Evolutionary conservation across 2,329 filamentous ascomycete species (phyloP), one percentile per base, ranked within the genome.

Genomic region (Plenodomus tracheiphilus): DNA sequence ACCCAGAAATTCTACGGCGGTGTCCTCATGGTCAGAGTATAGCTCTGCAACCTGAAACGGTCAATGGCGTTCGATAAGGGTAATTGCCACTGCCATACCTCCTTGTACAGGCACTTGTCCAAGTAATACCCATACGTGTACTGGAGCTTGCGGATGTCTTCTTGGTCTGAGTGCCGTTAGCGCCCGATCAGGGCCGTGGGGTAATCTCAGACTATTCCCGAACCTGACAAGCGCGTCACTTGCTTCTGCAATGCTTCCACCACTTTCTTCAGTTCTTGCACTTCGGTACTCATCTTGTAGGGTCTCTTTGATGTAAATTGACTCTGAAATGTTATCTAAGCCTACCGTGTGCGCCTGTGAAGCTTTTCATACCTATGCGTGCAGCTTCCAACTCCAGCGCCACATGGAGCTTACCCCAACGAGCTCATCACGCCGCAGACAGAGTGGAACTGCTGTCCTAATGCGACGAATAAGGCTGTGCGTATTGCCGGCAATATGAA

Each of bases 41-140:
- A 83, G 77, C 8, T 68, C 59, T 21, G 61, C 58, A 32, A 70
- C 68, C 65, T 70, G 18, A 1, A 13, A 4, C 8, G 16, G 15
- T 67, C 11, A 62, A 49, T 18, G 36, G 43, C 5, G 16, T 7
- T 13, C 1, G n/a, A 7, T 5, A 5, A 22, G 10, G 7, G 9
- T 8, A 15, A 2, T 10, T 9, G 18, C 15, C 20, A 4, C 0
- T 2, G 16, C 2, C 41, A 47, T 44, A 77, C 79, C 70, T 83
- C 79, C 53, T 81, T 75, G 66, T 82, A 83, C 1, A 83, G 71
- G 51, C 80, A 83, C 55, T 83, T 83, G 69, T 83, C 81, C 20
- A 83, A 72, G 61, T 83, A 83, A 64, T 83, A 83, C 20, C 80
- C 81, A 64, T 83, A 83, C 51, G 79, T 82, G 72, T 79, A 80